Evolutionary conservation across 2,329 filamentous ascomycete genomes (phyloP).

Genomic region (Botrytis paeoniae): DNA sequence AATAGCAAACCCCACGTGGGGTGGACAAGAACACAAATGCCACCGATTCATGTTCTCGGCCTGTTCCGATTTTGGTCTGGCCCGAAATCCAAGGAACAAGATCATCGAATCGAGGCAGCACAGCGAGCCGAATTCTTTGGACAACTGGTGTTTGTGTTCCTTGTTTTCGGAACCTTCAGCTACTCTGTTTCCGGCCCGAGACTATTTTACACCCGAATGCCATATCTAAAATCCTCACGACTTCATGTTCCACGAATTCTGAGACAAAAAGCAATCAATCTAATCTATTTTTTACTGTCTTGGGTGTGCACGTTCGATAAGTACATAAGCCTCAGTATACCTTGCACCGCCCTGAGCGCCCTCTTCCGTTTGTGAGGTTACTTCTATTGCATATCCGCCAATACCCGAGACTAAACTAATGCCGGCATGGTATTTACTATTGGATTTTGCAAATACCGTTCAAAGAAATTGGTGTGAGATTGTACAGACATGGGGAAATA

Average conservation of each 20-base stretch:
- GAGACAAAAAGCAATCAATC: slow-evolving; percentile 5
- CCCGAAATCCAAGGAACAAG: slow-evolving; percentile 6
- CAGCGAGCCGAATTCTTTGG: background rate
- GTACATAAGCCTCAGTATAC: background rate
- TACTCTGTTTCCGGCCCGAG: slow-evolving; percentile 5
- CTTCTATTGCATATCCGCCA: background rate
- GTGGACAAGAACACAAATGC: background rate
- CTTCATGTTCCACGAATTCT: background rate
- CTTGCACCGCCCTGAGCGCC: slow-evolving; percentile 1
- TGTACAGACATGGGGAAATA: slow-evolving; percentile 1
- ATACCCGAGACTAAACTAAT: slow-evolving; percentile 7
- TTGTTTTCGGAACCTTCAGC: background rate
- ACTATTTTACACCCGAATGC: background rate
- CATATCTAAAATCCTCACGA: background rate
- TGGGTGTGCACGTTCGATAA: background rate
- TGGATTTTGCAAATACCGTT: background rate
- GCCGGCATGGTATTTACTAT: slow-evolving; percentile 9
- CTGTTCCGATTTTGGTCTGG: background rate
- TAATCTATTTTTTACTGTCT: slow-evolving; percentile 4
- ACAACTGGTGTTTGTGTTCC: background rate
- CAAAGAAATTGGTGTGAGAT: background rate
- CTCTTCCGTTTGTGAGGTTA: background rate
- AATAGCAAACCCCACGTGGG: slow-evolving; percentile 11
- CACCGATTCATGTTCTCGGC: slow-evolving; percentile 2
- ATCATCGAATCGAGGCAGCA: background rate